Evolutionary conservation across 108 stramenopile genomes (phyloP), one percentile per base, ranked within the genome.

Genomic region (Schizochytrium sp.): DNA sequence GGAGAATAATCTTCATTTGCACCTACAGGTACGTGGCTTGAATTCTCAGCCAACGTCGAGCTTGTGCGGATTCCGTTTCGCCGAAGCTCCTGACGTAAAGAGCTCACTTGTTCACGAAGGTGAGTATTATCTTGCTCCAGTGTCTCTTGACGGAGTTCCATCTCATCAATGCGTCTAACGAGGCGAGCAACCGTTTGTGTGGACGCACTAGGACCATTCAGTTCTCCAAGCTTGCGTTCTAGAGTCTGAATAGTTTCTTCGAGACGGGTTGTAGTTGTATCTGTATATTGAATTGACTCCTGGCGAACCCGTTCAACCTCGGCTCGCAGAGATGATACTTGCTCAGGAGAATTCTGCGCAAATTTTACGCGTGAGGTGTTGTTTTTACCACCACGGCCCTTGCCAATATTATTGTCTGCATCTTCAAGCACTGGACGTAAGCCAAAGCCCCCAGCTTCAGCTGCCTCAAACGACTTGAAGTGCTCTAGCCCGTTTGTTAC

Each of bases 401-500:
- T 44, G 28, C 44, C 64, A 15, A 28, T 38, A 44, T 38, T 69
- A 7, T 38, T 0, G 15, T 44, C 44, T 44, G 64, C 64, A 7
- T 69, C 12, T 7, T 7, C 64, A 38, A 5, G 40, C 15, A 44
- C 64, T 0, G 44, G 64, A 2, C 42, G 42, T 8, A 69, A 38
- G 64, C 44, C 42, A 12, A 5, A 69, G 15, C 42, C 64, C 42
- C 15, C 15, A 15, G 42, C 64, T 7, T 28, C 64, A 69, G 64
- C 64, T 7, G 64, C 64, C 64, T 69, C 64, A 44, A 47, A 83
- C 0, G 76, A 17, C 76, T 55, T 49, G 1, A 83, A 55, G 50
- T 83, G 76, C 3, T 83, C 50, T n/a, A 83, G 50, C 12, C 50
- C 76, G 53, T 46, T 83, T 17, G 45, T 28, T 13, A 83, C 47